These are phyloP conservation scores for Lentinula raphanica DNA, from an alignment of 768 basidiomycete genomes.

Conservation along the genomic window DNA sequence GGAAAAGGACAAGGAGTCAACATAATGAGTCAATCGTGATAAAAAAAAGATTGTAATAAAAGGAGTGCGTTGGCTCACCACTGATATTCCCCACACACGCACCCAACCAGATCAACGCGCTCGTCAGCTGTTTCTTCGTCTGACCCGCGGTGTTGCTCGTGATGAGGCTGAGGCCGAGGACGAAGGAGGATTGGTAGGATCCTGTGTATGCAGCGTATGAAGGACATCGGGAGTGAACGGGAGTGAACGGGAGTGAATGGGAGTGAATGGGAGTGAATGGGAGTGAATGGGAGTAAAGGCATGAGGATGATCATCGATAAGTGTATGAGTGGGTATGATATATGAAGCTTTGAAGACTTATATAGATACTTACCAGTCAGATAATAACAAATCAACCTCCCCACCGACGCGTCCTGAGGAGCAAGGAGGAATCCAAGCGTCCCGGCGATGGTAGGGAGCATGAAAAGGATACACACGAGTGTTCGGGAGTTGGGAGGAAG, in stretches of 20 bases:
- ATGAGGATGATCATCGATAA: background rate
- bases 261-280: too few relatives aligned
- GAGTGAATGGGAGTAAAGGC: too few relatives aligned
- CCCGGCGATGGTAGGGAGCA: slow-evolving; percentile 12
- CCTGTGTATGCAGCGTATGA: too few relatives aligned
- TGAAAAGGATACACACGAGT: slow-evolving; percentile 8
- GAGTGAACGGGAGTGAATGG: too few relatives aligned
- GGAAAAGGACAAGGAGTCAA: too few relatives aligned
- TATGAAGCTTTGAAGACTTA: too few relatives aligned
- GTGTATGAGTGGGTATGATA: too few relatives aligned
- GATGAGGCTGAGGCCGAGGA: slow-evolving; percentile 21
- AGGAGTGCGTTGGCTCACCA: too few relatives aligned
- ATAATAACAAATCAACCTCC: slow-evolving; percentile 11
- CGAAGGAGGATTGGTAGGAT: slow-evolving; percentile 15
- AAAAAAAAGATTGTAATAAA: too few relatives aligned
- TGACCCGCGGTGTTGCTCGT: slow-evolving; percentile 30
- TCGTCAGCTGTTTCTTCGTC: slow-evolving; percentile 15
- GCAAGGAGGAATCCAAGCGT: slow-evolving; percentile 10
- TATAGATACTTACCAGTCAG: slow-evolving; percentile 12
- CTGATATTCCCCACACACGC: slow-evolving; percentile 16
- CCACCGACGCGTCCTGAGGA: slow-evolving; percentile 6
- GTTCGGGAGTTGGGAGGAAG: slow-evolving; percentile 10
- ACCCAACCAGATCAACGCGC: slow-evolving; percentile 9
- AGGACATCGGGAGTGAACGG: too few relatives aligned
- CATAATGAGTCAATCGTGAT: too few relatives aligned